Evolutionary conservation across 1,284 basidiomycete species (phyloP), one percentile per base, ranked within the genome.

Genomic region (Stygiomarasmius scandens): DNA sequence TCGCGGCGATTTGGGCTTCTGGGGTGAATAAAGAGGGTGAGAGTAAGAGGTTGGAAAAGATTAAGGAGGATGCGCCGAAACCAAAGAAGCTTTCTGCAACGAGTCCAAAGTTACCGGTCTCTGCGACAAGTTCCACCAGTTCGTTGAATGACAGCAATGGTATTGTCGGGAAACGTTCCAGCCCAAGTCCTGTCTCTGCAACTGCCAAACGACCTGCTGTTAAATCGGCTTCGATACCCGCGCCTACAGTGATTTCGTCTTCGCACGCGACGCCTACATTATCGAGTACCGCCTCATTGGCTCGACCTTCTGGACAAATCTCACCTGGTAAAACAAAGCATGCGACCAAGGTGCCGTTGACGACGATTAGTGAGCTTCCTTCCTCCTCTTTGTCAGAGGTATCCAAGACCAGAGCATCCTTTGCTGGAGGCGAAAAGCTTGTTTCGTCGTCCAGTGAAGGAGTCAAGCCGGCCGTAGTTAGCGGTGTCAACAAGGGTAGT

Each of bases 251-350:
- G 5, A 63, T 90, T 4, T 88, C 86, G 0, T 86, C 86, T 0
- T 89, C 87, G 0, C 81, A 86, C 59, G 89, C 89, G 14, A 80
- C 76, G 3, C 89, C 90, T 2, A 83, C 81, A 63, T 71, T 91
- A 2, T 90, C 89, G 3, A 85, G 85, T 0, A 90, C 88, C 2
- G 89, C 88, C 2, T 89, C 89, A 1, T 78, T 91, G 22, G 86
- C 85, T 16, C 79, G 85, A 19, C 81, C 81, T 52, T 32, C 68
- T 14, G 60, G 70, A 2, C 51, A 60, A 29, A 53, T 55, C 64
- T 70, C 22, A 56, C 56, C 56, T 29, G 60, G 51, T 52, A 51
- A 54, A 53, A 54, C 61, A 34, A 56, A 57, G 47, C 66, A 29
- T 43, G 52, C 52, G 54, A 56, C 56, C 41, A 44, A 44, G 36